Percentiles rank a stretch among this genome's conserved stretches.
Evolutionary conservation across 2,329 filamentous ascomycete genomes (phyloP).

Genomic region (Trichoderma cornu-damae): DNA sequence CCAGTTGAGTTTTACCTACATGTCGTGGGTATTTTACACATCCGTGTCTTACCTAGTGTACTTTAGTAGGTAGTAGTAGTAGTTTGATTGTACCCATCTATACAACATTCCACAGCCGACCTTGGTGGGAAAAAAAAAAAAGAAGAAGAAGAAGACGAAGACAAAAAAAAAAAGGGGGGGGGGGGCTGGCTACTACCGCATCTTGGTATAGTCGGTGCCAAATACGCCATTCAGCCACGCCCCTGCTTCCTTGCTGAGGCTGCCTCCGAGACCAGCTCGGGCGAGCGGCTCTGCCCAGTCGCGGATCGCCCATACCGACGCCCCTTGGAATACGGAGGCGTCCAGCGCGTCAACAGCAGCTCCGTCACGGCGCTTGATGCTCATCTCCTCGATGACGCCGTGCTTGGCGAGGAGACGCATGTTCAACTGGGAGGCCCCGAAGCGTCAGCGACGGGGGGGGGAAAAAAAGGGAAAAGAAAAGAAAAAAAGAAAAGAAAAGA

Average conservation of each 20-base stretch:
- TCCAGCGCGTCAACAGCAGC: background rate
- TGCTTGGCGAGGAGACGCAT: conserved; percentile 36
- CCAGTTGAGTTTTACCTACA: too few species aligned
- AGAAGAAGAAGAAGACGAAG: too few species aligned
- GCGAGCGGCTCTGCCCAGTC: conserved; percentile 27
- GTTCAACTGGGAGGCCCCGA: conserved; percentile 24
- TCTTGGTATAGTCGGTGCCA: conserved; percentile 29
- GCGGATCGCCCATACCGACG: conserved; percentile 22
- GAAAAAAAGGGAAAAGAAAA: too few species aligned
- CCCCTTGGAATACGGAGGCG: conserved; percentile 4
- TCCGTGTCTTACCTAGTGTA: too few species aligned
- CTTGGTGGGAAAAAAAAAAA: too few species aligned
- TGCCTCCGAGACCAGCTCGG: conserved; percentile 25
- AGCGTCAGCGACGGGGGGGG: background rate
- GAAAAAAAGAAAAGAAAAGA: too few species aligned
- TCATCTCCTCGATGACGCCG: conserved; percentile 34
- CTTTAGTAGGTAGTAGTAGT: too few species aligned
- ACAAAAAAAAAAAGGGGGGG: too few species aligned
- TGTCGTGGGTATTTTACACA: too few species aligned
- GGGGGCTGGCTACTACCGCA: background rate
- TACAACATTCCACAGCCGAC: too few species aligned
- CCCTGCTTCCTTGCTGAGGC: conserved; percentile 26
- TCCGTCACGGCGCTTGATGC: conserved; percentile 23
- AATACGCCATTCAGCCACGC: conserved; percentile 31
- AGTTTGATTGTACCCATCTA: too few species aligned